phyloP scores from a whole-genome alignment of 1,139 yeast genomes.

The Kodamaea suecica region DNA sequence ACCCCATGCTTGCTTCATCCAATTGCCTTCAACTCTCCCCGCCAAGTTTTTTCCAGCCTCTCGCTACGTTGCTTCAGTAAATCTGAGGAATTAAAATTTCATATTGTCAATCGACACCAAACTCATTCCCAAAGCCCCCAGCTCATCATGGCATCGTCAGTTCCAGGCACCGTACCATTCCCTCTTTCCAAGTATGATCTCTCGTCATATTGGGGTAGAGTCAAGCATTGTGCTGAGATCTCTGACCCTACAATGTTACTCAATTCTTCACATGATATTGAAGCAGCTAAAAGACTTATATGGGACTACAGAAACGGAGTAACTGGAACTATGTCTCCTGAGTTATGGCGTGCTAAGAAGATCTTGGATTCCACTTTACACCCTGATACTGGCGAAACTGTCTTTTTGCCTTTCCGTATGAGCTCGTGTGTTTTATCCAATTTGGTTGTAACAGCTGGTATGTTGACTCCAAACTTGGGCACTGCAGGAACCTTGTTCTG shows the following conservation, averaged over 20 bases:
- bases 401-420: conserved; percentile 91
- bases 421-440: conserved; percentile 92
- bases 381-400: conserved; percentile 95
- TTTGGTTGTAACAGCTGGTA: conserved; percentile 92
- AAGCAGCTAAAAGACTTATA: conserved; percentile 59
- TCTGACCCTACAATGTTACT: conserved; percentile 90
- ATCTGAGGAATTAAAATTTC: background rate
- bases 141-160: conserved; percentile 75
- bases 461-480: conserved; percentile 92
- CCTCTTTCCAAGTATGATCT: conserved; percentile 81
- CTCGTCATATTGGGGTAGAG: conserved; percentile 86
- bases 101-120: background rate
- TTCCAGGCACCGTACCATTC: conserved; percentile 73
- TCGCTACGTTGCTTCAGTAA: too few species aligned
- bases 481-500: conserved; percentile 89
- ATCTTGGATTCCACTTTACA: conserved; percentile 84
- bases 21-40: too few species aligned
- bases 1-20: too few species aligned
- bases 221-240: conserved; percentile 86
- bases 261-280: conserved; percentile 63
- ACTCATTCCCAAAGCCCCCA: background rate
- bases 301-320: conserved; percentile 74
- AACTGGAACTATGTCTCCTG: conserved; percentile 62
- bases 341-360: conserved; percentile 85
- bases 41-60: too few species aligned